Evolutionary conservation across 1,139 yeast genomes (phyloP), one percentile per base, ranked within the genome.

Genomic region (Blastobotrys petasosporus): DNA sequence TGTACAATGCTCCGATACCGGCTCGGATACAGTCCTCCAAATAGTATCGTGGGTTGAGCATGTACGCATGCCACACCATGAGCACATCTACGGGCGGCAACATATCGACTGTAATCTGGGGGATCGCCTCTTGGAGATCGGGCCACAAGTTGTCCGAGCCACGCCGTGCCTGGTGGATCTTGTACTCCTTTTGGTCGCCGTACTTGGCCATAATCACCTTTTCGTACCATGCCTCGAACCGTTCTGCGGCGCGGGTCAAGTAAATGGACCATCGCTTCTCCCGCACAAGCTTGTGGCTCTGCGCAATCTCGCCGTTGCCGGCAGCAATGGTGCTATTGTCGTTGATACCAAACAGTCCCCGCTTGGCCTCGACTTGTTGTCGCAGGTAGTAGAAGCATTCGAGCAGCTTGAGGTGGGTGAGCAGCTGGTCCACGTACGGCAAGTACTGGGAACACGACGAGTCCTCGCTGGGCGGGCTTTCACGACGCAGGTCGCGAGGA

Each of bases 11-110:
- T 46, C 15, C 37, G 39, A 62, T 56, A 13, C 61, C 53, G 45
- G 60, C 58, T 28, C 70, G 59, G 10, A 55, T 46, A 35, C 65
- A 62, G 28, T 60, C 61, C 40, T 68, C 71, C 48, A 65, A 60
- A 44, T 54, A 64, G 1, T 64, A 50, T 29, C 55, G 51, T 1
- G 70, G 69, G 42, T 62, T 63, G 45, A 66, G 53, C 50, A 64
- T 48, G 46, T 62, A 63, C 2, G 69, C 53, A 53, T 71, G 73
- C 74, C 74, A 71, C 1, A 69, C 69, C 67, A 70, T 60, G 4
- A 69, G 41, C 4, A 70, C 65, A 50, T 70, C 74, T 37, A 68
- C 50, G 1, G 71, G 71, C 2, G 72, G 71, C 32, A 66, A 42
- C 52, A 35, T 16, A 41, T 20, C 25, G 25, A 20, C 25, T 7